Evolutionary conservation across 805 yeast species (phyloP), one percentile per base, ranked within the genome.

Genomic region (Candida mattraensis): DNA sequence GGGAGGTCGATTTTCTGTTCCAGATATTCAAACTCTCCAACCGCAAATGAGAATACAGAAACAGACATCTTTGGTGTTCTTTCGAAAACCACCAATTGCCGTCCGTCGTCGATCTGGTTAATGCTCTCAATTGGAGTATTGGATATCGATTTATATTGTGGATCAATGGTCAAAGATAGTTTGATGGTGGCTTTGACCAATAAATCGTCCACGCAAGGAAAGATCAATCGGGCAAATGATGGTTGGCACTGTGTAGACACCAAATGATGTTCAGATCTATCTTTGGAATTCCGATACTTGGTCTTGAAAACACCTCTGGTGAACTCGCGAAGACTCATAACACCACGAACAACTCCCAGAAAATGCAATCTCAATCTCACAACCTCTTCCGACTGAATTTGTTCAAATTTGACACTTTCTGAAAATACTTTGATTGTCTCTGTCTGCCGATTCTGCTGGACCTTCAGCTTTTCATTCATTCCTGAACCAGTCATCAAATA

Each of bases 181-280:
- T 69, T 55, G 39, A 79, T 67, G 1, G 73, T 66, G 4, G 77
- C 68, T 51, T 80, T 83, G 20, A 61, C 56, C n/a, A 63, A 49
- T 5, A 78, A 68, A 48, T 83, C 88, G 55, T 84, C 93, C 9
- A 83, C 51, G 48, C 83, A 75, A 3, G 94, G 94, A 50, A 79
- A 79, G 9, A 84, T 71, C 30, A 54, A 51, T 45, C 82, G 66
- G 4, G 87, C 81, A 44, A 70, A 80, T 12, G 69, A 67, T 0
- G 93, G 88, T 53, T 83, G 89, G 27, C 78, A 69, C 51, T 85
- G 93, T 2, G 93, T 81, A 0, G 88, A 79, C 20, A 83, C 52
- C 9, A 83, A 61, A 39, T 61, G 70, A 42, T 74, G 71, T 40
- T 74, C 69, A 1, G 80, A 61, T 15, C 80, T 80, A 1, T 74